Base-by-base conservation (phyloP, 2,329 filamentous ascomycete genomes). In the Apiospora kogelbergensis region DNA sequence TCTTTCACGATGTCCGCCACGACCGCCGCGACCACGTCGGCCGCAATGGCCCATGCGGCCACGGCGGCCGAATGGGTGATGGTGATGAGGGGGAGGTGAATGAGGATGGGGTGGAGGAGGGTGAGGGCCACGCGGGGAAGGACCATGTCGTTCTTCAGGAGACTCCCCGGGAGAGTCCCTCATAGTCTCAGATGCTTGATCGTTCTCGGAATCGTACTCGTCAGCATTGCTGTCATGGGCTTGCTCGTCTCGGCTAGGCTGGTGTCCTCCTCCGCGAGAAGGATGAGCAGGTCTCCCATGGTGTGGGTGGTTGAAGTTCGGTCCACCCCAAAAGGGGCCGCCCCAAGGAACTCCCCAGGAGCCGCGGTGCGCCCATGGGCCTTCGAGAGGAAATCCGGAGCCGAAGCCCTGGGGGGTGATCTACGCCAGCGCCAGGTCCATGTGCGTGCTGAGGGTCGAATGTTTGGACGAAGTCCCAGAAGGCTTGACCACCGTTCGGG, bases 401-500 rank as follows among this genome's bases (percentile, higher is more conserved):
- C 78, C 79, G 1, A 74, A 68, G 45, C 75, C 74, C 67, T 77
- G 76, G 67, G 73, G 73, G 68, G 48, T 67, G 46, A 66, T 71
- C 68, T 71, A 74, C 68, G 42, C 73, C 74, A 44, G 73, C 63
- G 69, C 83, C 82, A 68, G 74, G 57, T 64, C 69, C 68, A 44
- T 77, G 72, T 53, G 68, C 68, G 46, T 74, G 73, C 53, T 73
- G 75, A 26, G 78, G 77, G 69, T 79, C 77, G 41, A 80, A 71
- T 26, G 76, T 75, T 70, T 78, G 78, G 71, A 81, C 64, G 68
- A 81, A 82, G 68, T 82, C 76, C 75, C 75, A 76, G 37, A 77
- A 76, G 69, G 73, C 70, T 65, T 71, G 71, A 3, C 63, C 69
- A 40, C 70, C 53, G 63, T 70, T 69, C 53, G 69, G 66, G 68